Evolutionary conservation across 306 rosid genomes (phyloP).

Genomic region (Lathyrus tuberosus): DNA sequence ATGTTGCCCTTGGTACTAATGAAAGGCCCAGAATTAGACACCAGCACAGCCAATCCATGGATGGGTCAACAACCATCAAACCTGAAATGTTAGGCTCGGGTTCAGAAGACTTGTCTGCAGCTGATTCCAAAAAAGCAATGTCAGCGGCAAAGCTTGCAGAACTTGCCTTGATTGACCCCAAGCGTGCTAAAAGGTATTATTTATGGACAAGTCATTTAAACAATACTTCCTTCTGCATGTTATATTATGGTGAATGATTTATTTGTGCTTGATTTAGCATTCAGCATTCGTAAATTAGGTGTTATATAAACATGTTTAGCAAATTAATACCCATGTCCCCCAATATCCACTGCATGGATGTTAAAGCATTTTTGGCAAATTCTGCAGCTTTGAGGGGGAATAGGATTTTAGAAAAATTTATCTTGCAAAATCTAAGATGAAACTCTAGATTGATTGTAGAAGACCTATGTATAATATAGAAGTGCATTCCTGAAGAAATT

Average conservation of each 20-base stretch:
- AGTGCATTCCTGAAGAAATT: not conserved
- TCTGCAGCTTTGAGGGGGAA: not conserved
- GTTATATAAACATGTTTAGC: not conserved
- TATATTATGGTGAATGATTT: slow-evolving; percentile 1
- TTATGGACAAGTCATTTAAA: slow-evolving; percentile 7
- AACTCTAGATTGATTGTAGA: slow-evolving; percentile 5
- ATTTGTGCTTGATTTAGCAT: slow-evolving; percentile 9
- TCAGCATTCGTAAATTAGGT: slow-evolving; percentile 13
- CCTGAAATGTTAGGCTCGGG: slow-evolving; percentile 80
- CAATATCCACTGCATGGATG: not conserved
- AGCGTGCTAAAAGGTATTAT: slow-evolving; percentile 89
- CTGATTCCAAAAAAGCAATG: slow-evolving; percentile 80
- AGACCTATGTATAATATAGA: slow-evolving; percentile 6
- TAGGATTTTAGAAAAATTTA: not conserved
- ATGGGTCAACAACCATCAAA: slow-evolving; percentile 81
- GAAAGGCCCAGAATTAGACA: slow-evolving; percentile 90
- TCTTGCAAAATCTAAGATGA: not conserved
- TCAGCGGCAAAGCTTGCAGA: slow-evolving; percentile 92
- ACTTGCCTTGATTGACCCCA: slow-evolving; percentile 89
- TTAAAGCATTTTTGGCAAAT: slow-evolving; percentile 13
- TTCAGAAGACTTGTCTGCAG: slow-evolving; percentile 68
- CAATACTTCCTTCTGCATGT: not conserved
- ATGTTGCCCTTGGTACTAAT: slow-evolving; percentile 44
- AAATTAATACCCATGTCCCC: not conserved
- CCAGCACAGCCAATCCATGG: slow-evolving; percentile 98